Evolutionary conservation across 495 filamentous ascomycete species (phyloP).

Genomic region (Podospora bellae-mahoneyi): DNA sequence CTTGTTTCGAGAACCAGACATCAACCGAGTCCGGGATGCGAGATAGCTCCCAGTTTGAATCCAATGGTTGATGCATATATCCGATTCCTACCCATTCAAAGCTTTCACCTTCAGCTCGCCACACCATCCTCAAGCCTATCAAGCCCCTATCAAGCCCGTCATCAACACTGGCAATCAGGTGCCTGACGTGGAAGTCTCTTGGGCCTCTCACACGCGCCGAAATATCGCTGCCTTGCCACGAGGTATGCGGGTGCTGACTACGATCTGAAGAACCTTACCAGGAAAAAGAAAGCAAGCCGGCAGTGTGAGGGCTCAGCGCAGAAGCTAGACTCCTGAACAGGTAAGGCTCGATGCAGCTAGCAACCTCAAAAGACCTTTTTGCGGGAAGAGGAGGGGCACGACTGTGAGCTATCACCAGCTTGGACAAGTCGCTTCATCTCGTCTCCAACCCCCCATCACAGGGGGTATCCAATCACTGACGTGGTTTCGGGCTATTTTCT

Average conservation of each 20-base stretch:
- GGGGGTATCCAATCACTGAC: not conserved
- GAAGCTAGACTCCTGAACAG: not conserved
- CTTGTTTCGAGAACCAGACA: slow-evolving; percentile 13
- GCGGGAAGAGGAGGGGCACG: slow-evolving; percentile 3
- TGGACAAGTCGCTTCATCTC: slow-evolving; percentile 12
- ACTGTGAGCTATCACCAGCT: slow-evolving; percentile 1
- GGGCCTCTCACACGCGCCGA: not conserved
- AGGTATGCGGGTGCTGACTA: slow-evolving; percentile 10
- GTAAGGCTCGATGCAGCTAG: not conserved
- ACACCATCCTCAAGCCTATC: not conserved
- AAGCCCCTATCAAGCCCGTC: not conserved
- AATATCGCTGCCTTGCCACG: slow-evolving; percentile 1
- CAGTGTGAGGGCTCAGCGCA: not conserved
- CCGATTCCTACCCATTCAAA: not conserved
- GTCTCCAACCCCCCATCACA: not conserved
- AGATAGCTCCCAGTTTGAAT: not conserved
- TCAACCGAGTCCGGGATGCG: not conserved
- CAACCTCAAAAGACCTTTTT: not conserved
- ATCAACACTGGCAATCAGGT: not conserved
- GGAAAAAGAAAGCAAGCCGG: not conserved
- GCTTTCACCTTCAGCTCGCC: not conserved
- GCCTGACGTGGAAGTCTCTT: not conserved
- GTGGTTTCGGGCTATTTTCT: slow-evolving; percentile 1
- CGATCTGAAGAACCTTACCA: not conserved
- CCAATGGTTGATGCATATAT: not conserved